A percentile compares a stretch with the other conserved stretches of the same genome.
phyloP scores from a whole-genome alignment of 805 yeast genomes.

The Ogataea ganodermae region DNA sequence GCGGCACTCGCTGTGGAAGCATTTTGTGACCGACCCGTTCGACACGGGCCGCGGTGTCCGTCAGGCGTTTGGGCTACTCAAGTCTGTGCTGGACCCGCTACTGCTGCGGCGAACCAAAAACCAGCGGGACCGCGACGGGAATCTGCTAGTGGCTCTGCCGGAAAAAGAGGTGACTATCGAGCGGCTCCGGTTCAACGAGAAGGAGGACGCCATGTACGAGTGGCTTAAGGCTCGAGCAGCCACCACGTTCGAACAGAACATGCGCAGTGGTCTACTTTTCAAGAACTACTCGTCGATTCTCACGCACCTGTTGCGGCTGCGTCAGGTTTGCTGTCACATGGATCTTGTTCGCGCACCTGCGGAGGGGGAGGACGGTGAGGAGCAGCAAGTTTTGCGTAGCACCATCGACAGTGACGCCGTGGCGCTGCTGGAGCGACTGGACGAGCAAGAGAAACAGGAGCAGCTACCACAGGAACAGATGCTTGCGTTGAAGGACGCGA shows the following conservation, averaged over 20 bases:
- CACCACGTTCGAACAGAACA: conserved; percentile 56
- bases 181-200: conserved; percentile 61
- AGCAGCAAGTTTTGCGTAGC: conserved; percentile 9
- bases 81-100: conserved; percentile 80
- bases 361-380: conserved; percentile 47
- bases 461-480: conserved; percentile 29
- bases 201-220: conserved; percentile 66
- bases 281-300: conserved; percentile 76
- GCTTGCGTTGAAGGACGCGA: conserved; percentile 28
- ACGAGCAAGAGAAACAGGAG: conserved; percentile 28
- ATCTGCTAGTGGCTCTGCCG: conserved; percentile 74
- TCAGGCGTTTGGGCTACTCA: conserved; percentile 81
- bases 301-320: conserved; percentile 76
- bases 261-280: conserved; percentile 66
- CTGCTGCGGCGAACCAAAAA: conserved; percentile 81
- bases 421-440: conserved; percentile 26
- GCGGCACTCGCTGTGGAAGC: conserved; percentile 81
- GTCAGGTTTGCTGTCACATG: conserved; percentile 89
- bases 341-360: conserved; percentile 48
- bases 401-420: conserved; percentile 24
- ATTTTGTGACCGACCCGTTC: conserved; percentile 81
- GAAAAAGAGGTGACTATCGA: conserved; percentile 71
- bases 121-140: conserved; percentile 76
- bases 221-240: conserved; percentile 71
- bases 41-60: conserved; percentile 63